These are phyloP conservation scores for Phytophthora capsici DNA, from an alignment of 352 stramenopile species.

Conservation along the genomic window DNA sequence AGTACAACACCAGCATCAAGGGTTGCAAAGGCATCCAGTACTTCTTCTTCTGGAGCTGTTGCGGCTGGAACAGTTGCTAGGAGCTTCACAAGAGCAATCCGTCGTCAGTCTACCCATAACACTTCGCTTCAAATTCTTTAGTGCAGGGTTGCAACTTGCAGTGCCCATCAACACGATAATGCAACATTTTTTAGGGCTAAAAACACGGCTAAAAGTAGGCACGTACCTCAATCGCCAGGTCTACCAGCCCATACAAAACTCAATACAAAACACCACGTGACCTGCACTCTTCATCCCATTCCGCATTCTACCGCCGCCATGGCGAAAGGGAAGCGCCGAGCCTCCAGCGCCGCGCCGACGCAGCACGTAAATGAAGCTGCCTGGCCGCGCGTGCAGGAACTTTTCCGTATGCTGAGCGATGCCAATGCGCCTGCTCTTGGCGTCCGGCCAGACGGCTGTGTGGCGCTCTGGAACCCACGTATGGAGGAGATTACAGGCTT, in stretches of 20 bases:
- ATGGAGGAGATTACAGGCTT: constrained; percentile 70
- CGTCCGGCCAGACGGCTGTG: constrained; percentile 50
- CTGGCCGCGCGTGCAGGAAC: constrained; percentile 19
- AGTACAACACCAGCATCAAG: constrained; percentile 26
- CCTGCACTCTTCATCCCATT: too few relatives aligned
- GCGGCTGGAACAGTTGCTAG: constrained; percentile 33
- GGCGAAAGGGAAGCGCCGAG: constrained; percentile 29
- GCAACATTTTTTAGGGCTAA: constrained; percentile 7
- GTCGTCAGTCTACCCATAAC: constrained; percentile 2
- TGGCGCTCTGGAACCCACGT: constrained; percentile 74
- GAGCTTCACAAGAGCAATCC: neutral
- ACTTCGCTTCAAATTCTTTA: constrained; percentile 19
- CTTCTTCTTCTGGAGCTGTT: constrained; percentile 32
- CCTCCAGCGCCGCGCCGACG: constrained; percentile 1
- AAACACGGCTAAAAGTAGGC: constrained; percentile 5
- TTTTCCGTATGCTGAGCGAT: constrained; percentile 59
- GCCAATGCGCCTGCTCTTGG: constrained; percentile 74
- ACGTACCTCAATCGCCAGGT: constrained; percentile 8
- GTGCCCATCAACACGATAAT: constrained; percentile 6
- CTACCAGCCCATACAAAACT: neutral
- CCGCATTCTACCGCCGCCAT: constrained; percentile 18
- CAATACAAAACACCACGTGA: constrained; percentile 6
- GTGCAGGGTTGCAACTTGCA: constrained; percentile 5
- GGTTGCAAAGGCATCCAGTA: constrained; percentile 32
- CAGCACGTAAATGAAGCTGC: neutral